These are phyloP conservation scores for Hypomyces rosellus DNA, from an alignment of 2,329 filamentous ascomycete species.

Conservation along the genomic window DNA sequence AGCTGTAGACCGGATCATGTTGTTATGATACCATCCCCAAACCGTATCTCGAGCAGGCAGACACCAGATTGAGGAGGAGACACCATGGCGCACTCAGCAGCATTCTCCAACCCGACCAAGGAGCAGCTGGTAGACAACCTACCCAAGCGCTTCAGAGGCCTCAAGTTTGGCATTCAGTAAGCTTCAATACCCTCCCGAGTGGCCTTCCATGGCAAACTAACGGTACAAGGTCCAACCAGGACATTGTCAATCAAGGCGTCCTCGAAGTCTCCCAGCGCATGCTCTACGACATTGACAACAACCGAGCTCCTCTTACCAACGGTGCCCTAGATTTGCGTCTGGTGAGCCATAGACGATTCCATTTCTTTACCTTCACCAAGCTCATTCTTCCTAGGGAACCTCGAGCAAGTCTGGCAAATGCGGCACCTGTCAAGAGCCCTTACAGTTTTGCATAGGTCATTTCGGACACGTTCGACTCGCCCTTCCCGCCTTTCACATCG, in stretches of 20 bases:
- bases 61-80: conserved; percentile 4
- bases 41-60: background rate
- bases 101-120: conserved; percentile 42
- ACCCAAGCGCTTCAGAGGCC: conserved; percentile 85
- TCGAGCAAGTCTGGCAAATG: conserved; percentile 78
- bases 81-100: conserved; percentile 10
- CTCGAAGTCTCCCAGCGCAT: conserved; percentile 91
- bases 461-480: conserved; percentile 91
- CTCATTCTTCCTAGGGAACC: conserved; percentile 51
- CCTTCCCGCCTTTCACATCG: conserved; percentile 89
- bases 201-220: background rate
- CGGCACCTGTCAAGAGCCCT: conserved; percentile 71
- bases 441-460: conserved; percentile 86
- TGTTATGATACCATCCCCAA: conserved; percentile 3
- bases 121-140: conserved; percentile 83
- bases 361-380: background rate
- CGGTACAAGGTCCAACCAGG: conserved; percentile 68
- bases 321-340: conserved; percentile 84
- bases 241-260: conserved; percentile 92
- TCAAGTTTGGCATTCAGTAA: conserved; percentile 90
- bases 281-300: conserved; percentile 83
- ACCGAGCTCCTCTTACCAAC: conserved; percentile 68
- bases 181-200: conserved; percentile 20
- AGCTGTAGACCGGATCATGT: conserved; percentile 2
- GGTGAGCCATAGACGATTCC: conserved; percentile 29